Evolutionary conservation across 352 stramenopile genomes (phyloP), one percentile per base, ranked within the genome.

Genomic region (Globisporangium lucens): DNA sequence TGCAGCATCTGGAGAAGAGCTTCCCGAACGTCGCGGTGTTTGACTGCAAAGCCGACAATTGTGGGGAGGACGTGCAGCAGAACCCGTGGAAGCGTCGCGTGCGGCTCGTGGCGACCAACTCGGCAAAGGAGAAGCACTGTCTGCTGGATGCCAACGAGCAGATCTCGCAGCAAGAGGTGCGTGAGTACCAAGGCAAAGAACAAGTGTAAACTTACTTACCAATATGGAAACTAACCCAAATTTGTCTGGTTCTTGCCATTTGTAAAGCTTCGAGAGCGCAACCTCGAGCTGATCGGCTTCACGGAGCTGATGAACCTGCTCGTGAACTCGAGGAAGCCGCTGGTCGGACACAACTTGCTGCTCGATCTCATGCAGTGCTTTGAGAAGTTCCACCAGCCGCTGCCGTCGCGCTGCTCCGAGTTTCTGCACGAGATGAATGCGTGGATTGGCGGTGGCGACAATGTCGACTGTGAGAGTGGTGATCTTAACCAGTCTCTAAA

Each of bases 361-460:
- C 74, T 94, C n/a, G 85, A 94, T 55, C 68, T 89, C 61, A 87
- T 94, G 74, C 84, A 94, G 51, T 90, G 82, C 76, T 91, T 81
- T 67, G 79, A 86, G 49, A 94, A 92, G 57, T 94, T 94, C 65
- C 78, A 91, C 61, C 70, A 71, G 5, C 82, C 82, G 3, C 63
- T 92, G n/a, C 85, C 85, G 1, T 43, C 56, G 3, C 70, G 73
- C 9, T 94, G 85, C 68, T 66, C 82, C 7, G 70, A 75, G 43
- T 94, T 94, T 65, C 67, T 89, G 55, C 74, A 75, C 24, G 66
- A 91, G 35, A 59, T 94, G 8, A 65, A 80, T 62, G 65, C 69
- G 3, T 94, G 85, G 85, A 63, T 91, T 29, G 70, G 71, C 22
- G 56, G 47, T 15, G 63, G 66, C 5, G 10, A 33, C 10, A 47